Conservation (phyloP, 2,329 filamentous ascomycete genomes). For the Pseudogymnoascus sp. region DNA sequence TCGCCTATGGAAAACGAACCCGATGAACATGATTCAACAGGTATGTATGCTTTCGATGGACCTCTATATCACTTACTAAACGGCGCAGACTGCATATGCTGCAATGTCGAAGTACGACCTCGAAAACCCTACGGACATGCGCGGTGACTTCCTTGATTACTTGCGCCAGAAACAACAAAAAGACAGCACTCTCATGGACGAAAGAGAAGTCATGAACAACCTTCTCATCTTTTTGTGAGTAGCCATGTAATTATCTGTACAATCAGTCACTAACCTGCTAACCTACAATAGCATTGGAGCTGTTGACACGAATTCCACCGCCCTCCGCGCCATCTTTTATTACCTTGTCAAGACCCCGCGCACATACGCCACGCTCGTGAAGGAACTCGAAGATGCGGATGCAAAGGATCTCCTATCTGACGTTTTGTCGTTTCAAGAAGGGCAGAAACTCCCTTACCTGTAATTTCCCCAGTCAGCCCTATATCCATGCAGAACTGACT, state of each 20-base stretch:
- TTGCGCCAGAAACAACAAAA: neutral
- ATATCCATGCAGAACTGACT: neutral
- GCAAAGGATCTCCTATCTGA: slow-evolving; percentile 9
- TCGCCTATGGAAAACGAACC: neutral
- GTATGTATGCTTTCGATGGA: neutral
- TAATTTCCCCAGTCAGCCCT: neutral
- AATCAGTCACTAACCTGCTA: neutral
- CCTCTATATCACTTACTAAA: neutral
- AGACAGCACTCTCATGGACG: neutral
- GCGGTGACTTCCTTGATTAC: neutral
- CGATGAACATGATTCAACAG: slow-evolving; percentile 1
- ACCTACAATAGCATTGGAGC: slow-evolving; percentile 9
- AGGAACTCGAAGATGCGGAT: slow-evolving; percentile 12
- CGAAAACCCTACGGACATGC: neutral
- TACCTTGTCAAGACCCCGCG: slow-evolving; percentile 13
- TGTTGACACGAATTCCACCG: slow-evolving; percentile 15
- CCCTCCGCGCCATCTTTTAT: slow-evolving; percentile 15
- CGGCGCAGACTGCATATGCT: neutral
- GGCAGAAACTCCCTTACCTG: slow-evolving; percentile 10
- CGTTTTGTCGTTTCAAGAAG: slow-evolving; percentile 7
- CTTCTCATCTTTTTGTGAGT: slow-evolving; percentile 3
- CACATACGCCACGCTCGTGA: slow-evolving; percentile 8
- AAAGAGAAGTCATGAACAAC: neutral
- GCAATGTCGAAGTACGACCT: neutral
- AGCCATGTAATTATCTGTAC: neutral